These are phyloP conservation scores for Lactarius deliciosus DNA, from an alignment of 768 basidiomycete species.

Conservation along the genomic window DNA sequence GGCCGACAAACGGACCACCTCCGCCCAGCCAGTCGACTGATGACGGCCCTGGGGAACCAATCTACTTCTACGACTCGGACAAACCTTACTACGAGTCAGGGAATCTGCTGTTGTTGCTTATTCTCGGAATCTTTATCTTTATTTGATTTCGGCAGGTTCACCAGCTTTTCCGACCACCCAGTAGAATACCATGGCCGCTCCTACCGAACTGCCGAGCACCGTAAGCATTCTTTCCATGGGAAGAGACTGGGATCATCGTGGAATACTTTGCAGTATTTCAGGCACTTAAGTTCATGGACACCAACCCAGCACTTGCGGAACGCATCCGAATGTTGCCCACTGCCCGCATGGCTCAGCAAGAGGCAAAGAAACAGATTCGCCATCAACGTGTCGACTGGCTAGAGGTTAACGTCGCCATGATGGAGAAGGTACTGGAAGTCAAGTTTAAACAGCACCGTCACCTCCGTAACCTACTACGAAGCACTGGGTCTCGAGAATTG, in stretches of 20 bases:
- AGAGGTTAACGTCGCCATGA: constrained; percentile 28
- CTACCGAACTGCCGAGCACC: constrained; percentile 29
- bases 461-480: constrained; percentile 39
- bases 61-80: constrained; percentile 22
- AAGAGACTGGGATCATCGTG: not conserved
- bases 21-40: not conserved
- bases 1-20: not conserved
- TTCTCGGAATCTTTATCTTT: not conserved
- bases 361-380: constrained; percentile 14
- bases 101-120: not conserved
- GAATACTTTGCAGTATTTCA: constrained; percentile 24
- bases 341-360: constrained; percentile 25
- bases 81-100: constrained; percentile 25
- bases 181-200: constrained; percentile 12
- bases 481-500: constrained; percentile 41
- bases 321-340: constrained; percentile 23
- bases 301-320: constrained; percentile 17
- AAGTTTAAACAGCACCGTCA: constrained; percentile 45
- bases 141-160: constrained; percentile 19
- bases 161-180: constrained; percentile 24
- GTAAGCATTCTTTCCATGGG: constrained; percentile 17
- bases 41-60: not conserved
- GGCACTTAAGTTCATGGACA: constrained; percentile 25
- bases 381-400: constrained; percentile 26
- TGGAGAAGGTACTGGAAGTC: constrained; percentile 42